Evolutionary conservation across 2,329 filamentous ascomycete genomes (phyloP).

Genomic region (Bipolaris gigantea): DNA sequence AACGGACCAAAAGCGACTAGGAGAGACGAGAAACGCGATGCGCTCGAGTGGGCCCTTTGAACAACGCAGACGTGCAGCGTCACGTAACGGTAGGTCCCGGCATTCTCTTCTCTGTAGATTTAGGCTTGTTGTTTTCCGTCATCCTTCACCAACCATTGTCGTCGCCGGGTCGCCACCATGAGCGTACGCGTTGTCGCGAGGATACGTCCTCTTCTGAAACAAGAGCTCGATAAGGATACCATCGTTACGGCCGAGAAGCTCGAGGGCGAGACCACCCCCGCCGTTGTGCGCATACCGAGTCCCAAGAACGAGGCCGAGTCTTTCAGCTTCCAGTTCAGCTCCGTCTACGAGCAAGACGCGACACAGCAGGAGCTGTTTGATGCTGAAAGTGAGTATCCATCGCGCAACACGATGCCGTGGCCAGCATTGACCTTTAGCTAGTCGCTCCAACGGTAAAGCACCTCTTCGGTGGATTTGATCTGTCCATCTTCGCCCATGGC

Average conservation of each 20-base stretch:
- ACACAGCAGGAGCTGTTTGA: slow-evolving; percentile 88
- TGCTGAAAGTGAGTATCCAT: slow-evolving; percentile 67
- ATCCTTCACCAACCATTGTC: slow-evolving; percentile 14
- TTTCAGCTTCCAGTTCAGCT: slow-evolving; percentile 93
- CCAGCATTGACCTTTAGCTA: slow-evolving; percentile 46
- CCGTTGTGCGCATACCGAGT: slow-evolving; percentile 84
- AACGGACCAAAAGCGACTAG: slow-evolving; percentile 21
- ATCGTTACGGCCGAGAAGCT: slow-evolving; percentile 69
- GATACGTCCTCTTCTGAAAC: slow-evolving; percentile 82
- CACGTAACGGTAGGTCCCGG: slow-evolving; percentile 27
- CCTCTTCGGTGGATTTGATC: slow-evolving; percentile 75
- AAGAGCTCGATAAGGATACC: slow-evolving; percentile 82
- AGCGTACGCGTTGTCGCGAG: slow-evolving; percentile 86
- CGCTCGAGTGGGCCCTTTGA: slow-evolving; percentile 21
- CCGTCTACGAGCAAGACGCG: slow-evolving; percentile 79
- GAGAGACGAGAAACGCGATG: slow-evolving; percentile 30
- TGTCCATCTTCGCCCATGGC: slow-evolving; percentile 87
- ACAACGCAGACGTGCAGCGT: slow-evolving; percentile 33
- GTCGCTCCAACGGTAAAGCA: slow-evolving; percentile 89
- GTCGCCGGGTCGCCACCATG: slow-evolving; percentile 33
- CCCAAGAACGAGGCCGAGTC: slow-evolving; percentile 90
- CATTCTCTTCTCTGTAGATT: slow-evolving; percentile 39
- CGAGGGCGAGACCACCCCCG: slow-evolving; percentile 49
- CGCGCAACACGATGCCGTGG: slow-evolving; percentile 1
- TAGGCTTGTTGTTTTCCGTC: slow-evolving; percentile 24